Evolutionary conservation across 2,329 filamentous ascomycete species (phyloP).

Genomic region (Trichoderma sp.): DNA sequence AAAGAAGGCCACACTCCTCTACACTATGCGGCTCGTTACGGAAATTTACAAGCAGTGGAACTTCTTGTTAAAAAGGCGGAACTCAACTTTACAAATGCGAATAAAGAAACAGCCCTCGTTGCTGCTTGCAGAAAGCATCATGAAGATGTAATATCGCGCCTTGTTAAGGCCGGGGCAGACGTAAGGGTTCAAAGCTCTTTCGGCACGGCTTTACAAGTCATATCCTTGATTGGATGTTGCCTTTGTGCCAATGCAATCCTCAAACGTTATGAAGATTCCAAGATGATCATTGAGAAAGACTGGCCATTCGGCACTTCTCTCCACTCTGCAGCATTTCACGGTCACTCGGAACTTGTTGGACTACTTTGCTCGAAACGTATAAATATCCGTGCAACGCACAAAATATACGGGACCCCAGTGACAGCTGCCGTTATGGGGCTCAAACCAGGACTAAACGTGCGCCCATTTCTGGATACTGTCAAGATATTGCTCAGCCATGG

Average conservation of each 20-base stretch:
- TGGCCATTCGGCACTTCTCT: conserved; percentile 1
- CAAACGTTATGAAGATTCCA: not conserved
- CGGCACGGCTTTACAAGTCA: not conserved
- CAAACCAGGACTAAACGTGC: not conserved
- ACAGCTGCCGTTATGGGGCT: not conserved
- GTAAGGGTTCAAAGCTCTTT: not conserved
- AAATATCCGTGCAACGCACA: not conserved
- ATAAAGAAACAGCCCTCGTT: not conserved
- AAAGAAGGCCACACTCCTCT: not conserved
- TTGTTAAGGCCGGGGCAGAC: not conserved
- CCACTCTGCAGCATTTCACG: not conserved
- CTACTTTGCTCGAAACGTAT: not conserved
- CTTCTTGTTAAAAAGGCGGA: not conserved
- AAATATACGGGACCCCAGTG: not conserved
- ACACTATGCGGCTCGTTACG: not conserved
- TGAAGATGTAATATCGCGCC: not conserved
- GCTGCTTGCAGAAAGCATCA: conserved; percentile 5
- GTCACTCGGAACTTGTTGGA: not conserved
- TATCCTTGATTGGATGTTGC: not conserved
- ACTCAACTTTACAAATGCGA: not conserved
- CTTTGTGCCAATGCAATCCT: not conserved
- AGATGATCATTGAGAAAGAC: not conserved
- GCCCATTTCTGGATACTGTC: not conserved
- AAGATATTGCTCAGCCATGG: not conserved
- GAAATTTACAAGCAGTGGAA: not conserved